Percentiles rank a stretch among this genome's conserved stretches.
phyloP scores from a whole-genome alignment of 2,329 filamentous ascomycete species.

The Aspergillus caelatus region DNA sequence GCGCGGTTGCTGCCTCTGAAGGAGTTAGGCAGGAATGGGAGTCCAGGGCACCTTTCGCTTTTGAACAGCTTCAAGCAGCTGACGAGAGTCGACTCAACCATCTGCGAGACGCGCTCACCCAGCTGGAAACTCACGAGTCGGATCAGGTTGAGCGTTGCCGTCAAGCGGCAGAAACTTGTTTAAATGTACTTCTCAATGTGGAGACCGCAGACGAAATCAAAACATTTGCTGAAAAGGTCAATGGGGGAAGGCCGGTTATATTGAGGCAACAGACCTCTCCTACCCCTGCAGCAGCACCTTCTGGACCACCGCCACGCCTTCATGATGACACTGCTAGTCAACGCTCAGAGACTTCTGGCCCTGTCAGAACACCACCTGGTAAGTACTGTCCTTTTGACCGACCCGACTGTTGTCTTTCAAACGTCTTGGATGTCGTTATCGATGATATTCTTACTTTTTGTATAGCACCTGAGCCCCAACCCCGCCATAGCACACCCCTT shows the following conservation, averaged over 20 bases:
- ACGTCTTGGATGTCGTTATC: background rate
- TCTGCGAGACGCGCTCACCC: conserved; percentile 85
- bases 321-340: conserved; percentile 60
- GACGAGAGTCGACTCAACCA: conserved; percentile 90
- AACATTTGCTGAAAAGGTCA: conserved; percentile 44
- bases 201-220: conserved; percentile 84
- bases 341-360: conserved; percentile 54
- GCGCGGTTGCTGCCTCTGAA: conserved; percentile 72
- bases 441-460: conserved; percentile 11
- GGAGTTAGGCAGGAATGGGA: conserved; percentile 86
- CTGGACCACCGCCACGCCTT: conserved; percentile 43
- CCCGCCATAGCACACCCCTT: conserved; percentile 44
- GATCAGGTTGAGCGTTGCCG: conserved; percentile 81
- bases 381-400: conserved; percentile 17
- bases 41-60: conserved; percentile 90
- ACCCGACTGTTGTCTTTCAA: background rate
- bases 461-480: conserved; percentile 34
- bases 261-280: conserved; percentile 27
- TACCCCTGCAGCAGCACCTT: conserved; percentile 32
- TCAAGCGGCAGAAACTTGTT: conserved; percentile 73
- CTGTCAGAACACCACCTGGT: conserved; percentile 39
- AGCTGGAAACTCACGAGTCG: conserved; percentile 88
- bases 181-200: conserved; percentile 82
- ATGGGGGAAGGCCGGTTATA: conserved; percentile 38
- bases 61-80: conserved; percentile 86